These are phyloP conservation scores for Schoenoplectus tabernaemontani DNA, from an alignment of 202 grass and related monocot species.

Conservation along the genomic window DNA sequence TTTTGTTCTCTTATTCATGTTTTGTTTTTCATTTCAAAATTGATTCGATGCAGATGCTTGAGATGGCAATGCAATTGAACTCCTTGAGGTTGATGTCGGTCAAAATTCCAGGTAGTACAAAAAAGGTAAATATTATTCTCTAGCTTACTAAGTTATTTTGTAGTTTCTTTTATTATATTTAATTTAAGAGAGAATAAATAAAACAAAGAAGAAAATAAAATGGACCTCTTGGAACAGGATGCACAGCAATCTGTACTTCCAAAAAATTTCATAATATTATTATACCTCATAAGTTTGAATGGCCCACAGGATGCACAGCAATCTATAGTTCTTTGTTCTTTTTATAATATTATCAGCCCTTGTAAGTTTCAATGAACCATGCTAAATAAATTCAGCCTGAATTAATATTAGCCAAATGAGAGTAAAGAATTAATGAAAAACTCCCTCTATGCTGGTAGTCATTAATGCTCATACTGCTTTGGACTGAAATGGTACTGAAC, in stretches of 20 bases:
- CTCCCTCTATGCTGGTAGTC: not conserved
- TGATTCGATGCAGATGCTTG: constrained; percentile 38
- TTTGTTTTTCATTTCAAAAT: constrained; percentile 4
- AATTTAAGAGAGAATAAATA: not conserved
- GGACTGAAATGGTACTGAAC: constrained; percentile 8
- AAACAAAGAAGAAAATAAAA: not conserved
- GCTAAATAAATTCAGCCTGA: not conserved
- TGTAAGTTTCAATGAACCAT: not conserved
- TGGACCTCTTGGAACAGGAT: not conserved
- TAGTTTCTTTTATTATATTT: constrained; percentile 5
- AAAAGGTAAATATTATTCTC: constrained; percentile 14
- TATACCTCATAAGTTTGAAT: no score
- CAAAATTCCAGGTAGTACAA: constrained; percentile 21
- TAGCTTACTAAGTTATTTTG: not conserved
- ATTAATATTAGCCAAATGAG: not conserved
- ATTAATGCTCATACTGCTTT: constrained; percentile 22
- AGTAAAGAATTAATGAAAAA: not conserved
- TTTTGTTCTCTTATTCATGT: not conserved
- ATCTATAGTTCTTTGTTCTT: no score
- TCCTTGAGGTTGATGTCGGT: constrained; percentile 52
- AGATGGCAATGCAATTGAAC: constrained; percentile 33
- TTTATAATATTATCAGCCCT: not conserved
- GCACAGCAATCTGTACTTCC: not conserved
- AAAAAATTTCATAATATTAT: no score
- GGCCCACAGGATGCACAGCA: not conserved